These are phyloP conservation scores for Retiboletus fuscus DNA, from an alignment of 1,284 basidiomycete species.

Conservation along the genomic window DNA sequence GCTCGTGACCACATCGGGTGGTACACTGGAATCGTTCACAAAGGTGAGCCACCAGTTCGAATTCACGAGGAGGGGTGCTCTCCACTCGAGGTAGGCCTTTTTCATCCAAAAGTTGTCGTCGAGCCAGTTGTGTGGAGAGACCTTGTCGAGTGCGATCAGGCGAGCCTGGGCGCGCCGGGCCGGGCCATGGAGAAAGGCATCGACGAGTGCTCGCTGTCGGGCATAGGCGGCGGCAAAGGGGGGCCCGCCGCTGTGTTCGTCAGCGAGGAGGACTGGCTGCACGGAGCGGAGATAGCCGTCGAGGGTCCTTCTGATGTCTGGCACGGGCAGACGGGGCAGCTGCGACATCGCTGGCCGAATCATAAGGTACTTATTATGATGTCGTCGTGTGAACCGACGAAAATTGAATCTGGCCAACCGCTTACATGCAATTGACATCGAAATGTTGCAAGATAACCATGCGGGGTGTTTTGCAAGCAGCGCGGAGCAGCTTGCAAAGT, in stretches of 20 bases:
- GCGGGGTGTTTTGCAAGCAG: too few species aligned
- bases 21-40: constrained; percentile 68
- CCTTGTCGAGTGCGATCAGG: constrained; percentile 82
- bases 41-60: constrained; percentile 99
- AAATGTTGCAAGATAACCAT: too few species aligned
- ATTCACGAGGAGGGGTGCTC: constrained; percentile 88
- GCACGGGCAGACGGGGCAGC: constrained; percentile 83
- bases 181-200: constrained; percentile 41
- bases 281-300: constrained; percentile 85
- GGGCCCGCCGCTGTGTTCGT: constrained; percentile 69
- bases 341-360: constrained; percentile 35
- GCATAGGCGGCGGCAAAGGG: constrained; percentile 58
- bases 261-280: constrained; percentile 83
- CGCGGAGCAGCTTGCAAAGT: too few species aligned
- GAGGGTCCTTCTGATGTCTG: constrained; percentile 81
- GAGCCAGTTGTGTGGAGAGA: constrained; percentile 93
- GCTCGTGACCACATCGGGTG: constrained; percentile 56
- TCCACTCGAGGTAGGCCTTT: constrained; percentile 92
- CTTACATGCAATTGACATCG: too few species aligned
- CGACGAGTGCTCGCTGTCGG: constrained; percentile 38
- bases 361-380: constrained; percentile 30
- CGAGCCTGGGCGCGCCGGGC: constrained; percentile 70
- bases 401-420: too few species aligned
- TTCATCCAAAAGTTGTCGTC: constrained; percentile 95
- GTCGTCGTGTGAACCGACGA: too few species aligned